Conservation (phyloP, 108 stramenopile species). For the Seminavis robusta region DNA sequence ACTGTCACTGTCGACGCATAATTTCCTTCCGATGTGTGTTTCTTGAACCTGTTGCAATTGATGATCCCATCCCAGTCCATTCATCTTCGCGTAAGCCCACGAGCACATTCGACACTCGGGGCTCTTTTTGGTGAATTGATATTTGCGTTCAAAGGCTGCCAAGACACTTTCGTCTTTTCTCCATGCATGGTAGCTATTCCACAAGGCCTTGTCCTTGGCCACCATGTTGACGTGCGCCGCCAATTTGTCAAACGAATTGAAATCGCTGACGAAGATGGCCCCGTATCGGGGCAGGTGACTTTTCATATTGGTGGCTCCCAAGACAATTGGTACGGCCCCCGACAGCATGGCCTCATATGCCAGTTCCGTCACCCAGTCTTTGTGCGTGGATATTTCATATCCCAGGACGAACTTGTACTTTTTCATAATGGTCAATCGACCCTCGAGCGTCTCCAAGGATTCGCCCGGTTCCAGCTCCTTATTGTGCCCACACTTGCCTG, state of each 20-base stretch:
- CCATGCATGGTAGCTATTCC: constrained; percentile 71
- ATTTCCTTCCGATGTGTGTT: constrained; percentile 25
- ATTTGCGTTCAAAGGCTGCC: constrained; percentile 30
- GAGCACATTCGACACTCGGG: constrained; percentile 57
- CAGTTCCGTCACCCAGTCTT: constrained; percentile 71
- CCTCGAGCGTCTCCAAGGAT: constrained; percentile 22
- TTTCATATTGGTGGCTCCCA: constrained; percentile 60
- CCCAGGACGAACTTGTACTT: constrained; percentile 62
- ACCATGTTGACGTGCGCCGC: constrained; percentile 39
- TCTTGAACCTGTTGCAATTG: constrained; percentile 36
- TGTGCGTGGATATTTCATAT: constrained; percentile 43
- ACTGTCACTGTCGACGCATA: constrained; percentile 28
- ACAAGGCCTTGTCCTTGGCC: constrained; percentile 37
- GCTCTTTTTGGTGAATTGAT: constrained; percentile 31
- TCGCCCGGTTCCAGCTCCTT: constrained; percentile 28
- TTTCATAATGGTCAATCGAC: constrained; percentile 32
- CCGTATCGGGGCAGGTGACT: constrained; percentile 48
- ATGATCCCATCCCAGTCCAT: constrained; percentile 71
- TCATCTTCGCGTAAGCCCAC: constrained; percentile 64
- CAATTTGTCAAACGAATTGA: constrained; percentile 31
- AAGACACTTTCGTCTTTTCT: constrained; percentile 32
- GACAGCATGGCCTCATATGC: constrained; percentile 59
- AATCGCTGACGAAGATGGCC: constrained; percentile 39
- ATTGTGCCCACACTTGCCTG: constrained; percentile 42
- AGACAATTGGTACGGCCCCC: constrained; percentile 63